Conservation (phyloP, 2,329 filamentous ascomycete genomes). For the Hypocrella siamensis region DNA sequence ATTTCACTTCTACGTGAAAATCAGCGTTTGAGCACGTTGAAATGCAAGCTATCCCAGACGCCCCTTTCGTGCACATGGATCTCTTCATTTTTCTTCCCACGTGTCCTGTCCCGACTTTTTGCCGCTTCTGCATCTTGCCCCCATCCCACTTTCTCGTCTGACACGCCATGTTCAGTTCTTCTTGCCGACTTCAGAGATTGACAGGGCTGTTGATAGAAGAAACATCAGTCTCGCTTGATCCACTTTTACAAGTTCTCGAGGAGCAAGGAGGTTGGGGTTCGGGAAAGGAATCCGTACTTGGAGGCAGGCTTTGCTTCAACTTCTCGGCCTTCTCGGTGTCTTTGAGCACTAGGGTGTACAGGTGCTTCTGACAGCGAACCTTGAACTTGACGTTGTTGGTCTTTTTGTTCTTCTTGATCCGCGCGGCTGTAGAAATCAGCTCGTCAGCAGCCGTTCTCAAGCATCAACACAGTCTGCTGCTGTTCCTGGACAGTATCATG, state of each 20-base stretch:
- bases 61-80: no score
- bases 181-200: conserved; percentile 38
- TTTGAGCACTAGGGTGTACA: conserved; percentile 98
- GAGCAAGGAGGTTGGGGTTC: conserved; percentile 1
- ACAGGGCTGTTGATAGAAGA: conserved; percentile 23
- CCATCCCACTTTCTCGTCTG: no score
- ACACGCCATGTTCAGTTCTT: conserved; percentile 32
- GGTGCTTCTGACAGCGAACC: conserved; percentile 91
- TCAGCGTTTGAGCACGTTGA: no score
- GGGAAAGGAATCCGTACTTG: conserved; percentile 45
- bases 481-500: conserved; percentile 2
- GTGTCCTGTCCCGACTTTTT: no score
- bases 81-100: no score
- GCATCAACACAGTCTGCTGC: background rate
- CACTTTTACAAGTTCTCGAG: background rate
- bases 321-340: conserved; percentile 99
- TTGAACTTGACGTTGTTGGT: conserved; percentile 98
- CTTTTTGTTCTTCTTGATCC: conserved; percentile 93
- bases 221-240: background rate
- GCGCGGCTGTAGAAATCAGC: conserved; percentile 44
- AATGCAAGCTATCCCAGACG: no score
- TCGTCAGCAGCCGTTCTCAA: conserved; percentile 14
- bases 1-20: no score
- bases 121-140: no score
- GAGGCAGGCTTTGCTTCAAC: conserved; percentile 97